phyloP scores from a whole-genome alignment of 305 asterid species.

The Solanum aculeatissimum region DNA sequence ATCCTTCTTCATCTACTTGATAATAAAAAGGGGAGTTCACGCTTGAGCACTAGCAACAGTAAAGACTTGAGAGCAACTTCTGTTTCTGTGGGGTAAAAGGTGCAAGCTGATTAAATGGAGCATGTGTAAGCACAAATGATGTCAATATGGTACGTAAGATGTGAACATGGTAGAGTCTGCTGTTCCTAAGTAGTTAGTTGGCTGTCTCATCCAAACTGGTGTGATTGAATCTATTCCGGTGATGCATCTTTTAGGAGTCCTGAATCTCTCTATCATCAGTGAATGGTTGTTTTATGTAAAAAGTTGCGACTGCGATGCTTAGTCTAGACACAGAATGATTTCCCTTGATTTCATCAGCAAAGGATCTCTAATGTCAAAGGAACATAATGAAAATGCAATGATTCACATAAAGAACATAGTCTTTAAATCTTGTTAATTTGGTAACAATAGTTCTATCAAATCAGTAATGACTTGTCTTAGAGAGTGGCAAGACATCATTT shows the following conservation, averaged over 20 bases:
- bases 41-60: conserved; percentile 45
- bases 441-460: background rate
- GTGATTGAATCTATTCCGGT: background rate
- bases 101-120: background rate
- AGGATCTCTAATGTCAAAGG: background rate
- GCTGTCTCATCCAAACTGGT: background rate
- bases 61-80: conserved; percentile 43
- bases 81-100: conserved; percentile 3
- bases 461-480: background rate
- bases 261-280: background rate
- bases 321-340: conserved; percentile 11
- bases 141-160: conserved; percentile 14
- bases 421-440: background rate
- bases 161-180: conserved; percentile 6
- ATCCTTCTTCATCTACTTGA: conserved; percentile 29
- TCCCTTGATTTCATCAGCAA: conserved; percentile 34
- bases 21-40: conserved; percentile 33
- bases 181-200: background rate
- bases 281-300: conserved; percentile 22
- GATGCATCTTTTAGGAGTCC: background rate
- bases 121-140: background rate
- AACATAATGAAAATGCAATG: background rate
- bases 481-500: background rate
- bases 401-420: background rate
- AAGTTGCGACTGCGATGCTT: conserved; percentile 10